A percentile compares a stretch with the other conserved stretches of the same genome.
Evolutionary conservation across 139 green algal species (phyloP).

Genomic region (Medakamo hakoo): DNA sequence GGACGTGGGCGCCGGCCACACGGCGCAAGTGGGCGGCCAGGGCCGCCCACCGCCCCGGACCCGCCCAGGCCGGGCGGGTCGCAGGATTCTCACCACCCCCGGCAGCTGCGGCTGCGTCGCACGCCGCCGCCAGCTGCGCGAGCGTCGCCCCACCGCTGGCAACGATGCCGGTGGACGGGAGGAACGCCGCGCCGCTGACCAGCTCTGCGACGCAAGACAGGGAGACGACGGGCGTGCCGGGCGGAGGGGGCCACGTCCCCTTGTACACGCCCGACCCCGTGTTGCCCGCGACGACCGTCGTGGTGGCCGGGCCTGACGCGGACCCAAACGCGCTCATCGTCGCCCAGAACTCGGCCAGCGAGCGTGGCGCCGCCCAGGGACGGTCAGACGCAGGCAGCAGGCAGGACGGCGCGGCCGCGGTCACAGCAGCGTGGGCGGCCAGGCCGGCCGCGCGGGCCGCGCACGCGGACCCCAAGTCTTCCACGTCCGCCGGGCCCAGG

Average conservation of each 20-base stretch:
- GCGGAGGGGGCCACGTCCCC: conserved; percentile 12
- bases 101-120: not conserved
- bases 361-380: no score
- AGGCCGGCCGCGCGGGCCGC: no score
- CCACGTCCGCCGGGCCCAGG: conserved; percentile 23
- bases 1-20: conserved; percentile 42
- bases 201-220: not conserved
- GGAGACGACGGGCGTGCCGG: not conserved
- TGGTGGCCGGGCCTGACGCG: not conserved
- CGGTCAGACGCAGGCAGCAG: no score
- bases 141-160: conserved; percentile 23
- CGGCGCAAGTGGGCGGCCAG: conserved; percentile 23
- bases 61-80: not conserved
- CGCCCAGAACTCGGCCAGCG: no score
- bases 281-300: conserved; percentile 30
- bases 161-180: conserved; percentile 1
- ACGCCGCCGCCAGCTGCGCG: conserved; percentile 7
- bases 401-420: no score
- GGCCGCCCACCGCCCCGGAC: not conserved
- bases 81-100: not conserved
- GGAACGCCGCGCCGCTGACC: not conserved
- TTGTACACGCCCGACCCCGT: conserved; percentile 38
- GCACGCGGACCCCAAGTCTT: conserved; percentile 43
- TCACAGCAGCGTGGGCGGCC: not conserved
- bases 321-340: not conserved